A percentile compares a stretch with the other conserved stretches of the same genome.
These are phyloP conservation scores for Phaeosphaeriaceae sp. DNA, from an alignment of 2,329 filamentous ascomycete genomes.

Conservation along the genomic window DNA sequence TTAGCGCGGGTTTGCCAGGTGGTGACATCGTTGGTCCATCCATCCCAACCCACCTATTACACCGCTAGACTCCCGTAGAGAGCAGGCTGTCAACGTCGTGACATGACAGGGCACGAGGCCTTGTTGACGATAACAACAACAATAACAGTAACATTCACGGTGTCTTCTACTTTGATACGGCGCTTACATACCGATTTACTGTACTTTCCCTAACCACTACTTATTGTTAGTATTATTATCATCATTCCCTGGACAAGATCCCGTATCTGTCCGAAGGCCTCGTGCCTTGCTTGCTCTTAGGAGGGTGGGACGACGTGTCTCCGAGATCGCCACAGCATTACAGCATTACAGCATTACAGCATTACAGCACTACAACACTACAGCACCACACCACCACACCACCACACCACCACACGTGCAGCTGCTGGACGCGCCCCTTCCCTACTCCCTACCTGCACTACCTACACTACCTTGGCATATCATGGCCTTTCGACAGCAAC, in stretches of 20 bases:
- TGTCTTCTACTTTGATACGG: neutral
- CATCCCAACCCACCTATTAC: conserved; percentile 8
- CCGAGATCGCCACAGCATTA: conserved; percentile 18
- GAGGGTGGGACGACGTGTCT: conserved; percentile 20
- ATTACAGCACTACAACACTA: too few species aligned
- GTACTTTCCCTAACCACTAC: neutral
- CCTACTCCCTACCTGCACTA: conserved; percentile 7
- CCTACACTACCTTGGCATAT: conserved; percentile 10
- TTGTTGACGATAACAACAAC: conserved; percentile 18
- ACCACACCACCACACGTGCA: too few species aligned
- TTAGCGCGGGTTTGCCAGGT: conserved; percentile 25
- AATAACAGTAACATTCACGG: conserved; percentile 12
- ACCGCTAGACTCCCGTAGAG: neutral
- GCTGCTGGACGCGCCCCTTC: too few species aligned
- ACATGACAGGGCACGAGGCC: conserved; percentile 30
- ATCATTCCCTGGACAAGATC: too few species aligned
- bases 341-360: too few species aligned
- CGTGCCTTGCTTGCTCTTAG: conserved; percentile 26
- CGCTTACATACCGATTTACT: too few species aligned
- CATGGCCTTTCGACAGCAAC: conserved; percentile 51
- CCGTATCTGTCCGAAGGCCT: conserved; percentile 15
- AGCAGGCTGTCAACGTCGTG: conserved; percentile 14
- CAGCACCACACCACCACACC: too few species aligned
- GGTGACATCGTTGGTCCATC: conserved; percentile 29
- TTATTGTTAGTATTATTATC: too few species aligned